phyloP scores from a whole-genome alignment of 208 protist genomes.

The Leptomonas seymouri region DNA sequence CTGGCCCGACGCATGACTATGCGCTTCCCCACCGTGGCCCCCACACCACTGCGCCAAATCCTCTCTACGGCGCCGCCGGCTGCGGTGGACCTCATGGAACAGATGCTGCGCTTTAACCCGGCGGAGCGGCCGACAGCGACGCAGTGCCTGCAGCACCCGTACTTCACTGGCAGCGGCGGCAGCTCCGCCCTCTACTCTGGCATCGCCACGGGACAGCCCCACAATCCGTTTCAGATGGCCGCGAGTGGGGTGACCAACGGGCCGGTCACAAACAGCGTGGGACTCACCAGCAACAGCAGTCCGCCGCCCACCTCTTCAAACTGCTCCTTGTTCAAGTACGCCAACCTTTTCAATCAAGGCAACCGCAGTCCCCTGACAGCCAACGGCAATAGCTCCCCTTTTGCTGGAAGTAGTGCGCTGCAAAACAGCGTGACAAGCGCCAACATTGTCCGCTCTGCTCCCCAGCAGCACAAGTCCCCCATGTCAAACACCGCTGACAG shows the following conservation, averaged over 20 bases:
- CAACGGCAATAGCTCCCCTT: constrained; percentile 19
- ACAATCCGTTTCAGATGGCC: constrained; percentile 89
- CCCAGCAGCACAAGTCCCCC: constrained; percentile 33
- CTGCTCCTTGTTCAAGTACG: constrained; percentile 56
- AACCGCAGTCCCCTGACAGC: constrained; percentile 55
- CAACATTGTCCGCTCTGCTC: constrained; percentile 33
- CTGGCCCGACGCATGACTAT: constrained; percentile 93
- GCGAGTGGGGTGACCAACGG: constrained; percentile 26
- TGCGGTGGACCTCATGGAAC: constrained; percentile 96
- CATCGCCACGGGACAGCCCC: constrained; percentile 83
- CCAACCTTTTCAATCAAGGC: constrained; percentile 63
- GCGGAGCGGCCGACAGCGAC: constrained; percentile 93
- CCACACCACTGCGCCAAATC: constrained; percentile 89
- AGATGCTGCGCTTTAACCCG: constrained; percentile 96
- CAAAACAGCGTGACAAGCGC: constrained; percentile 28
- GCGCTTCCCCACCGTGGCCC: constrained; percentile 93
- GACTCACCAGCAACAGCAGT: constrained; percentile 50
- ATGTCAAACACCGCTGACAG: constrained; percentile 38
- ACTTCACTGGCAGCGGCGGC: constrained; percentile 89
- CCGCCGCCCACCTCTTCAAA: constrained; percentile 42
- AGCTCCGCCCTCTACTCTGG: constrained; percentile 79
- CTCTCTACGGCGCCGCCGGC: constrained; percentile 90
- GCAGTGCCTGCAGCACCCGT: constrained; percentile 95
- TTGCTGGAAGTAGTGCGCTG: constrained; percentile 27
- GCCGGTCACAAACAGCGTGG: constrained; percentile 32